A percentile compares a stretch with the other conserved stretches of the same genome.
phyloP scores from a whole-genome alignment of 208 protist genomes.

The Crithidia brevicula region DNA sequence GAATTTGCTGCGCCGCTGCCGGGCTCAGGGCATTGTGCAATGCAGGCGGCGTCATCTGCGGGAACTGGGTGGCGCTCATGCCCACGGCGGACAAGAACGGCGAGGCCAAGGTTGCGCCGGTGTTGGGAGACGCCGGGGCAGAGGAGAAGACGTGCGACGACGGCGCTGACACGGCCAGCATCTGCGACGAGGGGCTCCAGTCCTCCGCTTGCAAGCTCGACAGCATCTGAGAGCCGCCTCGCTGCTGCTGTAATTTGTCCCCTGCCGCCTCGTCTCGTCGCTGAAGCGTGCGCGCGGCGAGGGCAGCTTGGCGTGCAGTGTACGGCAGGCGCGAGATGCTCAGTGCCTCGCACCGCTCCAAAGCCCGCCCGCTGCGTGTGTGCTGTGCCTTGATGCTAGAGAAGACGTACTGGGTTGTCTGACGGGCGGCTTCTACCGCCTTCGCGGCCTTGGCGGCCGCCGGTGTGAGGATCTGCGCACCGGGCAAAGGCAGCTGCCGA shows the following conservation, averaged over 20 bases:
- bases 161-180: not conserved
- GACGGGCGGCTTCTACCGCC: conserved; percentile 16
- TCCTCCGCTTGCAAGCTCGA: not conserved
- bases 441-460: conserved; percentile 6
- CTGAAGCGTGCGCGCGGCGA: not conserved
- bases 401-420: conserved; percentile 20
- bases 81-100: not conserved
- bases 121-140: not conserved
- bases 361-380: conserved; percentile 15
- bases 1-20: conserved; percentile 23
- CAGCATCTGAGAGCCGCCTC: not conserved
- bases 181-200: conserved; percentile 3
- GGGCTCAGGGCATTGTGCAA: conserved; percentile 8
- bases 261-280: not conserved
- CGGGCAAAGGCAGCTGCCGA: not conserved
- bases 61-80: not conserved
- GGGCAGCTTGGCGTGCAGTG: conserved; percentile 10
- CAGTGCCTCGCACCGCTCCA: conserved; percentile 23
- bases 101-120: not conserved
- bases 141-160: not conserved
- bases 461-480: not conserved
- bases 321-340: conserved; percentile 19
- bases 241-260: not conserved
- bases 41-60: not conserved
- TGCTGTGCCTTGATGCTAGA: conserved; percentile 23